These are phyloP conservation scores for Sarcocystis neurona DNA, from an alignment of 169 alveolate genomes.

Conservation along the genomic window DNA sequence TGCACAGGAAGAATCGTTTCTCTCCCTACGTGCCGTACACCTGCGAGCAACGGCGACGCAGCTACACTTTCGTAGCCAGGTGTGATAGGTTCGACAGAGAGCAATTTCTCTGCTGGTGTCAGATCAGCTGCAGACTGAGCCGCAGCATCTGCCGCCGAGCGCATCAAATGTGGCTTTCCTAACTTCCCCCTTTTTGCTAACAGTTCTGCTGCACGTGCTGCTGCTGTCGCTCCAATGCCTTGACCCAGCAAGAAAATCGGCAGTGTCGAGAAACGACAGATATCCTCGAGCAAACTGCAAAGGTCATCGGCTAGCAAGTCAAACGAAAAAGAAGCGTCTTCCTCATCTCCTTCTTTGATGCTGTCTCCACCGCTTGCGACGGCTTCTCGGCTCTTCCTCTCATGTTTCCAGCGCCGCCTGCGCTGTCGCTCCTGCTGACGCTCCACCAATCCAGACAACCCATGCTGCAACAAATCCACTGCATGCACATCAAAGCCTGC, in stretches of 20 bases:
- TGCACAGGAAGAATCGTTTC: not conserved
- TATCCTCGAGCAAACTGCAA: not conserved
- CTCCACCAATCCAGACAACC: not conserved
- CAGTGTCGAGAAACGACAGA: not conserved
- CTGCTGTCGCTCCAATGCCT: not conserved
- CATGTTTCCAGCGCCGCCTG: too few relatives aligned
- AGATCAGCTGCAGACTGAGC: not conserved
- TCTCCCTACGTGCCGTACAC: not conserved
- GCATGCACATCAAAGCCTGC: slow-evolving; percentile 12
- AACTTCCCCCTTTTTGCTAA: not conserved
- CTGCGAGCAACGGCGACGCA: not conserved
- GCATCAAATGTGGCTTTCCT: not conserved
- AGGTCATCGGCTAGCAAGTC: not conserved
- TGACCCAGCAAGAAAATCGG: slow-evolving; percentile 1
- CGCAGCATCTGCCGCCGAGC: not conserved
- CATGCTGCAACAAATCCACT: not conserved
- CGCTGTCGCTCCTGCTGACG: too few relatives aligned
- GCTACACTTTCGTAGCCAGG: not conserved
- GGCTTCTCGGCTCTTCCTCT: too few relatives aligned
- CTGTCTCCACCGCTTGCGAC: too few relatives aligned
- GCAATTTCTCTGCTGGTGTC: not conserved
- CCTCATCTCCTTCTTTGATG: not conserved
- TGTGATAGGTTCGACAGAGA: not conserved
- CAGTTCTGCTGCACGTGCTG: not conserved
- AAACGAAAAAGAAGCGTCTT: not conserved